These are phyloP conservation scores for Coffea humblotiana DNA, from an alignment of 305 asterid species.

Conservation along the genomic window DNA sequence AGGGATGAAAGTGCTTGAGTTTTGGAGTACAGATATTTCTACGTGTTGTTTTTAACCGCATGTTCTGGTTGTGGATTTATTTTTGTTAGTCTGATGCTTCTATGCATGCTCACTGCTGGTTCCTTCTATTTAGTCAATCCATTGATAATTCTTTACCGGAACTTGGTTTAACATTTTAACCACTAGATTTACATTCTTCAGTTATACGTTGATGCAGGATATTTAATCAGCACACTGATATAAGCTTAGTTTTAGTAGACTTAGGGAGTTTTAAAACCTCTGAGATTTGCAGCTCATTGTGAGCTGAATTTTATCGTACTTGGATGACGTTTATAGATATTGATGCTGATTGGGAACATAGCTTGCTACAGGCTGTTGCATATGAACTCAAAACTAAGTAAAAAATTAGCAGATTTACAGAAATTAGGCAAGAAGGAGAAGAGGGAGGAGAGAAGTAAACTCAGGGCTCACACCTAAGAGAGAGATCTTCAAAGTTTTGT, in stretches of 20 bases:
- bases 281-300: background rate
- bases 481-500: too few species aligned
- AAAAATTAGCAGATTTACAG: background rate
- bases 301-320: background rate
- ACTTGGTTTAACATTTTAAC: background rate
- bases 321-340: background rate
- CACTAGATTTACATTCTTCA: background rate
- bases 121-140: background rate
- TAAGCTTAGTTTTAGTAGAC: background rate
- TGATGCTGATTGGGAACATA: background rate
- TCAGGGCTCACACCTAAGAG: background rate
- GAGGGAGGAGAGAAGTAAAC: background rate
- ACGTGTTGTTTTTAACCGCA: background rate
- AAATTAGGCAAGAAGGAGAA: background rate
- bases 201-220: background rate
- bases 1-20: constrained; percentile 20
- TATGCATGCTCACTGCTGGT: background rate
- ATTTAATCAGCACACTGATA: background rate
- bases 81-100: background rate
- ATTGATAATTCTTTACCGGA: background rate
- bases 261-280: background rate
- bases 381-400: background rate
- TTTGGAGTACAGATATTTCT: background rate
- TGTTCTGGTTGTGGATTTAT: background rate
- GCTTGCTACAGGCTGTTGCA: background rate